A percentile compares a stretch with the other conserved stretches of the same genome.
Evolutionary conservation across 306 rosid species (phyloP).

Genomic region (Abrus precatorius): DNA sequence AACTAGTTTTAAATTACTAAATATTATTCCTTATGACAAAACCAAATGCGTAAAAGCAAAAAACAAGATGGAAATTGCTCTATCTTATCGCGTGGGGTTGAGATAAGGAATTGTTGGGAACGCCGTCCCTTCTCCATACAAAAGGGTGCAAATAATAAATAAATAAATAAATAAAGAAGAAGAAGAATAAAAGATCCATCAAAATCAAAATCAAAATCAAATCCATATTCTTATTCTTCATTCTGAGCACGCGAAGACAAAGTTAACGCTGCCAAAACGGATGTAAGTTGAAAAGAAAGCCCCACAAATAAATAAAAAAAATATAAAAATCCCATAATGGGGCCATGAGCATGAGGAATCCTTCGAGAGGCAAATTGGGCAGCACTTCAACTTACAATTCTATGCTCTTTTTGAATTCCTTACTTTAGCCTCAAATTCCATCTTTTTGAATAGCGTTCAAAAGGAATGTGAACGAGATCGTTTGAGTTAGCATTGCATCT

Average conservation of each 20-base stretch:
- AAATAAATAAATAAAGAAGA: conserved; percentile 2
- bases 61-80: not conserved
- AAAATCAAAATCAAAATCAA: conserved; percentile 9
- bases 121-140: conserved; percentile 44
- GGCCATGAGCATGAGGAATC: conserved; percentile 43
- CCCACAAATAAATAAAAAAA: conserved; percentile 45
- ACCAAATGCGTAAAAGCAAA: not conserved
- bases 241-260: conserved; percentile 50
- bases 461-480: conserved; percentile 63
- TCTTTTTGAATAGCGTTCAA: conserved; percentile 46
- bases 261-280: conserved; percentile 50
- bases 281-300: conserved; percentile 26
- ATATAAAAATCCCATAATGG: conserved; percentile 17
- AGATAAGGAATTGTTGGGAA: conserved; percentile 59
- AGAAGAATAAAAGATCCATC: not conserved
- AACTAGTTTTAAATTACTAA: too few relatives aligned
- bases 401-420: conserved; percentile 36
- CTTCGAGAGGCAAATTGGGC: conserved; percentile 1
- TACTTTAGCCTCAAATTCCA: conserved; percentile 41
- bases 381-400: not conserved
- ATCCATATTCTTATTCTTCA: conserved; percentile 61
- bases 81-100: conserved; percentile 52
- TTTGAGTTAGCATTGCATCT: conserved; percentile 31
- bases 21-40: not conserved
- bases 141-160: conserved; percentile 23